Conservation (phyloP, 176 grass and related monocot species). For the Avena insularis region DNA sequence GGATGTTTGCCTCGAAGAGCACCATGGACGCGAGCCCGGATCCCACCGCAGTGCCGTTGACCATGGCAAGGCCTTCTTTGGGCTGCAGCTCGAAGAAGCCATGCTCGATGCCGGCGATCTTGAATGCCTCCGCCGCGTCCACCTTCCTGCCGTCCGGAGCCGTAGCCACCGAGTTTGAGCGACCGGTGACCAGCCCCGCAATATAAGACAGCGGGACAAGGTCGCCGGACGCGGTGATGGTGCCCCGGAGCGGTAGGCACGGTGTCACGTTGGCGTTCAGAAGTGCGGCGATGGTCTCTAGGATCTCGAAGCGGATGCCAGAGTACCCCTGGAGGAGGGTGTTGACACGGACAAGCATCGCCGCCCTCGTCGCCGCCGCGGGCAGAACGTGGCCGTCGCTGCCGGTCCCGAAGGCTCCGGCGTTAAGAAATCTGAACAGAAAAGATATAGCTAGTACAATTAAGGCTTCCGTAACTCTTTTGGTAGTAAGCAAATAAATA, state of each 20-base stretch:
- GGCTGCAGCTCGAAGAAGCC: slow-evolving; percentile 81
- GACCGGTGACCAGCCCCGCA: slow-evolving; percentile 35
- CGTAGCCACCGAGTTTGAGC: slow-evolving; percentile 54
- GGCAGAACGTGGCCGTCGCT: too few relatives aligned
- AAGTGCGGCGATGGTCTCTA: slow-evolving; percentile 66
- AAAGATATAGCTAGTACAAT: too few relatives aligned
- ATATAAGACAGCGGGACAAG: slow-evolving; percentile 79
- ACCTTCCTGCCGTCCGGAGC: slow-evolving; percentile 45
- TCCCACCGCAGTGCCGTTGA: slow-evolving; percentile 86
- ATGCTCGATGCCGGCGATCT: slow-evolving; percentile 52
- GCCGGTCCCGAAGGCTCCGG: neutral
- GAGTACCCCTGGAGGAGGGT: slow-evolving; percentile 88
- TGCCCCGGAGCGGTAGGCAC: slow-evolving; percentile 42
- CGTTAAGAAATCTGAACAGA: slow-evolving; percentile 25
- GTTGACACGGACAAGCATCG: slow-evolving; percentile 58
- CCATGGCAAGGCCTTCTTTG: slow-evolving; percentile 90
- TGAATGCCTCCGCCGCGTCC: slow-evolving; percentile 58
- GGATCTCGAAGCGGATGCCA: slow-evolving; percentile 84
- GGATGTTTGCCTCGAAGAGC: slow-evolving; percentile 74
- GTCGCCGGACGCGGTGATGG: slow-evolving; percentile 61
- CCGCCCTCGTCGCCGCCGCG: too few relatives aligned
- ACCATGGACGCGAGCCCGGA: slow-evolving; percentile 77
- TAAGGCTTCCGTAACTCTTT: too few relatives aligned
- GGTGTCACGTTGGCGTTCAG: slow-evolving; percentile 82
- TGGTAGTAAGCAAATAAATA: too few relatives aligned